Conservation (phyloP, 495 filamentous ascomycete genomes). For the Saxophila tyrrhenica region DNA sequence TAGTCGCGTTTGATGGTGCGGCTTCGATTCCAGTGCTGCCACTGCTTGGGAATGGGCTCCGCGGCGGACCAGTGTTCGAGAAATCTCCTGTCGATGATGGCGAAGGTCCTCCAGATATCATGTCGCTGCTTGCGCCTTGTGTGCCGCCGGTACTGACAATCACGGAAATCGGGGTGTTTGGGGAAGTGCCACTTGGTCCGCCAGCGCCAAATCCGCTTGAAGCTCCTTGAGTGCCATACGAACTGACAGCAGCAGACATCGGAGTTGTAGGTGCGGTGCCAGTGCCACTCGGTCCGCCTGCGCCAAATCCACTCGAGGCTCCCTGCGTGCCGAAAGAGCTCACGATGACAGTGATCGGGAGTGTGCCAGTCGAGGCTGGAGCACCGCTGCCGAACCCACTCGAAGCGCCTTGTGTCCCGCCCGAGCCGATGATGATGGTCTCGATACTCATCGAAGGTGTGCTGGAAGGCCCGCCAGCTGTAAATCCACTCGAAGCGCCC, state of each 20-base stretch:
- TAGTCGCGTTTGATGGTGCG: background rate
- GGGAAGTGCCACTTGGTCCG: background rate
- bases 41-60: background rate
- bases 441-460: too few relatives aligned
- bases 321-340: background rate
- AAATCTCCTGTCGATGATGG: background rate
- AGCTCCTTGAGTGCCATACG: background rate
- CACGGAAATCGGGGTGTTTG: background rate
- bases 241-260: background rate
- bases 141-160: background rate
- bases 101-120: background rate
- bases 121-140: background rate
- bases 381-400: too few relatives aligned
- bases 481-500: too few relatives aligned
- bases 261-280: too few relatives aligned
- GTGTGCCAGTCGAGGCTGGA: too few relatives aligned
- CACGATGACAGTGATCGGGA: background rate
- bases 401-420: too few relatives aligned
- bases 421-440: too few relatives aligned
- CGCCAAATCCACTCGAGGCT: too few relatives aligned
- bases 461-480: too few relatives aligned
- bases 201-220: background rate
- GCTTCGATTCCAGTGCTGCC: background rate
- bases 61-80: background rate
- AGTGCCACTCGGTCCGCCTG: too few relatives aligned